Base-by-base conservation (phyloP, 106 monocot species). In the Dendrobium nobile region DNA sequence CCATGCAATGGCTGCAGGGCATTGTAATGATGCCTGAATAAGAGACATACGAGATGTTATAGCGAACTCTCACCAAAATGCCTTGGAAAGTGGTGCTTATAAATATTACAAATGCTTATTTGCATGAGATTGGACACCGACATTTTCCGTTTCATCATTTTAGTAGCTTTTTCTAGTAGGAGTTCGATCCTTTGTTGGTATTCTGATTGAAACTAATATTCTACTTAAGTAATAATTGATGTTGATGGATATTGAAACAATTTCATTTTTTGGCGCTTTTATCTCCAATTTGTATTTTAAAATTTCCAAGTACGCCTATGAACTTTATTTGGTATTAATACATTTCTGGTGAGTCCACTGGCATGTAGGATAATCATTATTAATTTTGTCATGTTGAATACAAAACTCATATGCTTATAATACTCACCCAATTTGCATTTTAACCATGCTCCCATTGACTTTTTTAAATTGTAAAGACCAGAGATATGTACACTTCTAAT, bases 401-500 rank as follows among this genome's bases (percentile, higher is more conserved):
- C n/a, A n/a, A n/a, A n/a, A n/a, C n/a, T n/a, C n/a, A n/a, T n/a
- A n/a, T n/a, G n/a, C n/a, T n/a, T n/a, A n/a, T n/a, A n/a, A n/a
- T n/a, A n/a, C n/a, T n/a, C n/a, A n/a, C n/a, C n/a, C n/a, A n/a
- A n/a, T n/a, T n/a, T n/a, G n/a, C n/a, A n/a, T n/a, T n/a, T n/a
- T n/a, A n/a, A n/a, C n/a, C n/a, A n/a, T n/a, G n/a, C n/a, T n/a
- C n/a, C n/a, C n/a, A n/a, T n/a, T n/a, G n/a, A 81, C 83, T 85
- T 82, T 87, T 95, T 84, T 90, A 95, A n/a, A 44, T 78, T 82
- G 82, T 27, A 80, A 75, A 22, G n/a, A n/a, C n/a, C n/a, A n/a
- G n/a, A n/a, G n/a, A n/a, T n/a, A n/a, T n/a, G n/a, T n/a, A n/a
- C n/a, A n/a, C n/a, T n/a, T n/a, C n/a, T n/a, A n/a, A n/a, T n/a